Percentiles rank a stretch among this genome's conserved stretches.
Conservation (phyloP, 352 stramenopile genomes). For the Pythium angustatum region DNA sequence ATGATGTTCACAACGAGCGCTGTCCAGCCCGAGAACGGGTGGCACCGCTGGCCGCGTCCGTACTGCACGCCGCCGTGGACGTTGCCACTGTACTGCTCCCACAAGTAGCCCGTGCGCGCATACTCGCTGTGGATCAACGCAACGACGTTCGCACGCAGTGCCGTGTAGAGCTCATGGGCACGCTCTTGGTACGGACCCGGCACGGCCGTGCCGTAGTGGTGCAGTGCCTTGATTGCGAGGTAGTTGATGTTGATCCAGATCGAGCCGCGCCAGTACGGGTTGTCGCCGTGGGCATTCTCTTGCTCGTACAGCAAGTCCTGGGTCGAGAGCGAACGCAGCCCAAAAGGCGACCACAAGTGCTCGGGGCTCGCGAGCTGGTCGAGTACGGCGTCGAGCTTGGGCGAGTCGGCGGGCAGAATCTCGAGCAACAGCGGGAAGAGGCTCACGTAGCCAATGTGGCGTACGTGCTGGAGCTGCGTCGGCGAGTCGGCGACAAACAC, state of each 20-base stretch:
- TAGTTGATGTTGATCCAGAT: slow-evolving; percentile 97
- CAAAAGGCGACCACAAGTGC: slow-evolving; percentile 79
- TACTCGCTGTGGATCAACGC: slow-evolving; percentile 76
- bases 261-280: slow-evolving; percentile 92
- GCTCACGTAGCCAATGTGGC: slow-evolving; percentile 87
- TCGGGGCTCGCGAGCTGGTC: slow-evolving; percentile 56
- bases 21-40: slow-evolving; percentile 95
- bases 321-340: slow-evolving; percentile 87
- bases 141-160: slow-evolving; percentile 65
- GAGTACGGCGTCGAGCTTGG: slow-evolving; percentile 60
- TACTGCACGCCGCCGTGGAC: slow-evolving; percentile 43
- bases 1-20: slow-evolving; percentile 93
- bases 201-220: slow-evolving; percentile 69
- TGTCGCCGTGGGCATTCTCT: slow-evolving; percentile 89
- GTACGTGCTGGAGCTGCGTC: slow-evolving; percentile 61
- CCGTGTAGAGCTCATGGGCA: slow-evolving; percentile 47
- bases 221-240: slow-evolving; percentile 81
- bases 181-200: slow-evolving; percentile 46
- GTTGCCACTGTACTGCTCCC: slow-evolving; percentile 93
- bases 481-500: slow-evolving; percentile 65
- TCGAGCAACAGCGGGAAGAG: slow-evolving; percentile 86
- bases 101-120: slow-evolving; percentile 88
- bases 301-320: slow-evolving; percentile 85
- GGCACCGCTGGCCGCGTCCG: slow-evolving; percentile 85
- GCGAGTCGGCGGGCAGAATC: slow-evolving; percentile 64